These are phyloP conservation scores for Fusarium goolgardi DNA, from an alignment of 2,329 filamentous ascomycete genomes.

Conservation along the genomic window DNA sequence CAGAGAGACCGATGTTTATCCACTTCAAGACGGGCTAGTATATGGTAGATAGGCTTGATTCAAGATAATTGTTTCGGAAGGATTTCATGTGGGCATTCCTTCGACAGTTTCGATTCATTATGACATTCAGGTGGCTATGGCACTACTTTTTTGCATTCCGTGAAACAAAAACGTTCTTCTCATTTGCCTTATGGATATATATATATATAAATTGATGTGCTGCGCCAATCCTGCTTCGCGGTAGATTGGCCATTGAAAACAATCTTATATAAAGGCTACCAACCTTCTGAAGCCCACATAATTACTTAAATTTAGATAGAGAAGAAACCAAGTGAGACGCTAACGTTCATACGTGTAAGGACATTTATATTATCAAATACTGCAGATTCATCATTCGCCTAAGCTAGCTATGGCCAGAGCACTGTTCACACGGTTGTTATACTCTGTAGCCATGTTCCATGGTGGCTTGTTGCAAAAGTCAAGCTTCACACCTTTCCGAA, in stretches of 20 bases:
- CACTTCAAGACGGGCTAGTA: neutral
- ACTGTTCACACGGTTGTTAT: neutral
- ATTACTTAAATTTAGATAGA: too few species aligned
- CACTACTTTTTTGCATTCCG: too few species aligned
- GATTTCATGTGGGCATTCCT: accelerated
- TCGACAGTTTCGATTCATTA: neutral
- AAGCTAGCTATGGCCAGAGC: neutral
- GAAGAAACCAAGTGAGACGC: too few species aligned
- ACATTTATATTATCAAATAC: too few species aligned
- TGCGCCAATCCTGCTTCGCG: too few species aligned
- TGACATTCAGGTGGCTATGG: too few species aligned
- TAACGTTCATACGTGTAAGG: too few species aligned
- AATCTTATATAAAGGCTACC: too few species aligned
- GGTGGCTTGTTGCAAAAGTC: neutral
- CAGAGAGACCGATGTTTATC: neutral
- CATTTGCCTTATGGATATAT: too few species aligned
- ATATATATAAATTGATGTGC: too few species aligned
- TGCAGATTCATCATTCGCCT: neutral
- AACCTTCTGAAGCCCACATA: too few species aligned
- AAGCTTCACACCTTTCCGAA: neutral
- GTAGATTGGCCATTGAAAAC: accelerated
- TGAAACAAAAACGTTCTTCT: too few species aligned
- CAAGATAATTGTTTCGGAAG: neutral
- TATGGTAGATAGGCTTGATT: neutral
- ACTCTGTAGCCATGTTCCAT: neutral